phyloP scores from a whole-genome alignment of 148 eudicot species.

The Rhododendron simsii region DNA sequence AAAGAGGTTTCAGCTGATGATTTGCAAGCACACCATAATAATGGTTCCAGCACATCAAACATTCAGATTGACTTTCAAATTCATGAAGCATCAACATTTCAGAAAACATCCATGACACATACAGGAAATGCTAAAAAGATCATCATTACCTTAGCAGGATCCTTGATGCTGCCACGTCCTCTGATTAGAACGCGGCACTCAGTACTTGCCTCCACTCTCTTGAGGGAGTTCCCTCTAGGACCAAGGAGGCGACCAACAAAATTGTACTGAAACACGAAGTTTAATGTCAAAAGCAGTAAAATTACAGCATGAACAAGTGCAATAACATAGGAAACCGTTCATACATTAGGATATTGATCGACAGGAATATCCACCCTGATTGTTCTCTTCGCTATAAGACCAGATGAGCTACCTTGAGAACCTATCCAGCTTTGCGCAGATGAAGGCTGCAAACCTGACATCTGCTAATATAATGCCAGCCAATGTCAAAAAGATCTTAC shows the following conservation, averaged over 20 bases:
- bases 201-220: slow-evolving; percentile 89
- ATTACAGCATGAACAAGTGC: slow-evolving; percentile 5
- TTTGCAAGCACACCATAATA: background rate
- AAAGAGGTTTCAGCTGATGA: background rate
- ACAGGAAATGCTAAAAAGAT: background rate
- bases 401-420: slow-evolving; percentile 76
- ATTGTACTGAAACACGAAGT: slow-evolving; percentile 22
- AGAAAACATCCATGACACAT: background rate
- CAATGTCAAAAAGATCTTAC: slow-evolving; percentile 2
- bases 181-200: slow-evolving; percentile 96
- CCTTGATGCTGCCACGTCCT: slow-evolving; percentile 99
- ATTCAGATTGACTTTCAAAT: background rate
- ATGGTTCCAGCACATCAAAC: background rate
- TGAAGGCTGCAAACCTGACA: slow-evolving; percentile 78
- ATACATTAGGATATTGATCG: slow-evolving; percentile 84
- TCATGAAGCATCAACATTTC: background rate
- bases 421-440: slow-evolving; percentile 77
- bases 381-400: slow-evolving; percentile 88
- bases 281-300: slow-evolving; percentile 8
- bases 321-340: slow-evolving; percentile 18
- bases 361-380: slow-evolving; percentile 94
- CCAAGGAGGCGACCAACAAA: slow-evolving; percentile 99
- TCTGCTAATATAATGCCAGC: slow-evolving; percentile 40
- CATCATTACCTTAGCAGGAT: slow-evolving; percentile 70
- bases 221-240: slow-evolving; percentile 97